Percentiles rank a stretch among this genome's conserved stretches.
phyloP scores from a whole-genome alignment of 2,329 filamentous ascomycete genomes.

The Aspergillus sp. region DNA sequence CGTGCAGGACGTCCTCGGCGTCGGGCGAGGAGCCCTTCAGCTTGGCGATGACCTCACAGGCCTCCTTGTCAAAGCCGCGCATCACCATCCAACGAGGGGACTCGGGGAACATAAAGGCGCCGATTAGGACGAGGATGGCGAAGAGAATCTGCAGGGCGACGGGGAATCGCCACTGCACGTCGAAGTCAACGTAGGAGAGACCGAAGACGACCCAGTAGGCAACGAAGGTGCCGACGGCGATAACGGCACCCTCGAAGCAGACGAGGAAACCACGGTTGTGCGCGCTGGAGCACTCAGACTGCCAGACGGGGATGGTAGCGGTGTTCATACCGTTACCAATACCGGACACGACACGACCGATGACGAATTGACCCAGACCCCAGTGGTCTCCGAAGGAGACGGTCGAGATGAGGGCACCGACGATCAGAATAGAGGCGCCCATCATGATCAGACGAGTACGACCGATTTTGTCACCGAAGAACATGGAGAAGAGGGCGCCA shows the following conservation, averaged over 20 bases:
- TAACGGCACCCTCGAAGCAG: slow-evolving; percentile 34
- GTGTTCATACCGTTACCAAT: slow-evolving; percentile 38
- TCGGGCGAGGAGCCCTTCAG: slow-evolving; percentile 32
- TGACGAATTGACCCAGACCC: slow-evolving; percentile 43
- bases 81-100: slow-evolving; percentile 56
- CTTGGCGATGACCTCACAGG: slow-evolving; percentile 47
- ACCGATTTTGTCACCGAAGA: slow-evolving; percentile 31
- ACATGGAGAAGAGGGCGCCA: slow-evolving; percentile 31
- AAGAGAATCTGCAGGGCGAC: slow-evolving; percentile 50
- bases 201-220: slow-evolving; percentile 39
- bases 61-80: slow-evolving; percentile 50
- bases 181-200: slow-evolving; percentile 31
- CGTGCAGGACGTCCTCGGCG: slow-evolving; percentile 25
- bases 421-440: slow-evolving; percentile 51
- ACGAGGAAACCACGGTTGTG: slow-evolving; percentile 36
- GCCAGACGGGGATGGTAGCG: slow-evolving; percentile 41
- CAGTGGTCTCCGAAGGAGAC: slow-evolving; percentile 22
- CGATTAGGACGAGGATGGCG: slow-evolving; percentile 24
- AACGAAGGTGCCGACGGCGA: slow-evolving; percentile 33
- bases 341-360: slow-evolving; percentile 39
- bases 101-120: slow-evolving; percentile 45
- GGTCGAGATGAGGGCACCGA: slow-evolving; percentile 32
- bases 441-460: slow-evolving; percentile 49
- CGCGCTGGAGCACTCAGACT: slow-evolving; percentile 36
- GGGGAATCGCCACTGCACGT: slow-evolving; percentile 45